Percentiles rank a stretch among this genome's conserved stretches.
phyloP scores from a whole-genome alignment of 108 stramenopile genomes.

The Cyclostephanos invisitatus region DNA sequence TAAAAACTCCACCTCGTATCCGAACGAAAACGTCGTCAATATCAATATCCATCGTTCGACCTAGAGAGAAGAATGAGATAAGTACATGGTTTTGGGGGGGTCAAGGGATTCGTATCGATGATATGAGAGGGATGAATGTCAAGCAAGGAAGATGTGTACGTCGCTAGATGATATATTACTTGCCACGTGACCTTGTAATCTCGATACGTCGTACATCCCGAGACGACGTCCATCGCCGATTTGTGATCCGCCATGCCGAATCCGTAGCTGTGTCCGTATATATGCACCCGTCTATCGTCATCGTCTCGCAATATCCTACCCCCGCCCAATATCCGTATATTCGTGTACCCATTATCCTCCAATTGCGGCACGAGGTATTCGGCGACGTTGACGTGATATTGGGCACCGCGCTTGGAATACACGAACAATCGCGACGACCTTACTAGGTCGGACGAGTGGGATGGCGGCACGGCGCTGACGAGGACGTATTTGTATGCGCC shows the following conservation, averaged over 20 bases:
- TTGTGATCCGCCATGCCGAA: constrained; percentile 83
- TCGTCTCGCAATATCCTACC: constrained; percentile 65
- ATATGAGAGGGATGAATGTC: background rate
- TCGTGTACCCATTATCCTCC: constrained; percentile 55
- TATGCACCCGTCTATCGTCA: constrained; percentile 53
- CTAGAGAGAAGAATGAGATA: background rate
- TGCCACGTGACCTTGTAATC: constrained; percentile 60
- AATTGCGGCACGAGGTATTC: constrained; percentile 67
- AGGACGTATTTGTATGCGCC: constrained; percentile 85
- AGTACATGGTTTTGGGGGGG: too few species aligned
- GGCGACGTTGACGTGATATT: constrained; percentile 81
- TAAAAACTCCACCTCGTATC: too few species aligned
- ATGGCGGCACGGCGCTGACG: constrained; percentile 55
- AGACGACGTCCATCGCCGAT: constrained; percentile 58
- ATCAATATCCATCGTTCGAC: constrained; percentile 14
- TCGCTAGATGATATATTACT: constrained; percentile 53
- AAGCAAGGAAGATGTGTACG: too few species aligned
- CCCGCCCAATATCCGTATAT: constrained; percentile 74
- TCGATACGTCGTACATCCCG: constrained; percentile 51
- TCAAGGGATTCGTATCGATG: too few species aligned
- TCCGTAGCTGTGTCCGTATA: constrained; percentile 81
- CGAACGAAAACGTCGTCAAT: too few species aligned
- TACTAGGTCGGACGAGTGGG: too few species aligned
- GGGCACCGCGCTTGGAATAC: constrained; percentile 55
- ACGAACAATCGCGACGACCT: constrained; percentile 57